phyloP scores from a whole-genome alignment of 768 basidiomycete species.

The Podaxis mareebaensis region DNA sequence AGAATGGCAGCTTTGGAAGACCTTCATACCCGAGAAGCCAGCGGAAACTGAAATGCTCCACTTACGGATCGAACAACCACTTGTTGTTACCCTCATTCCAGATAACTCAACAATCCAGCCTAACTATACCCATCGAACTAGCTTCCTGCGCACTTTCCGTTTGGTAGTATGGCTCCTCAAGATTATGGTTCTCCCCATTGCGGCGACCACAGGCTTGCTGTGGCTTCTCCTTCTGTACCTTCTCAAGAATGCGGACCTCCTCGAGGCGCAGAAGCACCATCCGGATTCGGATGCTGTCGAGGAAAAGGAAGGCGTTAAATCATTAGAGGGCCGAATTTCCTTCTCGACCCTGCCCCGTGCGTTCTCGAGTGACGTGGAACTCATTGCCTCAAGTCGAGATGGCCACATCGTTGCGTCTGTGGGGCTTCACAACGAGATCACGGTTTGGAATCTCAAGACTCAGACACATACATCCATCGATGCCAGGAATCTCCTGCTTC shows the following conservation, averaged over 20 bases:
- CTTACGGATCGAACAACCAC: constrained; percentile 78
- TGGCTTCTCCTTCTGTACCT: constrained; percentile 83
- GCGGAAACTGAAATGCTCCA: constrained; percentile 52
- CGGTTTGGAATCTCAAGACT: constrained; percentile 59
- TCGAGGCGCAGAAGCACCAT: constrained; percentile 80
- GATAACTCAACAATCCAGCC: constrained; percentile 29
- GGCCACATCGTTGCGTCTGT: constrained; percentile 69
- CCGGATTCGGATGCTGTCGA: constrained; percentile 42
- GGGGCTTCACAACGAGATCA: constrained; percentile 77
- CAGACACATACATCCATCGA: constrained; percentile 48
- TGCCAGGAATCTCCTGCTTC: constrained; percentile 50
- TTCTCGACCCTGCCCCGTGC: constrained; percentile 80
- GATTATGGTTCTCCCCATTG: constrained; percentile 85
- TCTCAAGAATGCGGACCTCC: constrained; percentile 86
- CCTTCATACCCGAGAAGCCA: constrained; percentile 68
- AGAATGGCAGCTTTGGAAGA: constrained; percentile 74
- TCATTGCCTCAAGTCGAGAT: constrained; percentile 70
- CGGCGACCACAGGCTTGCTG: constrained; percentile 68
- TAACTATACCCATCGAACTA: constrained; percentile 37
- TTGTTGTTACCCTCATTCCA: constrained; percentile 65
- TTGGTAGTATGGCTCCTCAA: constrained; percentile 74
- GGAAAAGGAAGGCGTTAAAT: constrained; percentile 26
- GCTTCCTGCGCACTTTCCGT: constrained; percentile 50
- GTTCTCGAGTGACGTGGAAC: constrained; percentile 80
- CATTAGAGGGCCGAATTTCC: constrained; percentile 44